Base-by-base conservation (phyloP, 805 yeast species). In the Priceomyces carsonii region DNA sequence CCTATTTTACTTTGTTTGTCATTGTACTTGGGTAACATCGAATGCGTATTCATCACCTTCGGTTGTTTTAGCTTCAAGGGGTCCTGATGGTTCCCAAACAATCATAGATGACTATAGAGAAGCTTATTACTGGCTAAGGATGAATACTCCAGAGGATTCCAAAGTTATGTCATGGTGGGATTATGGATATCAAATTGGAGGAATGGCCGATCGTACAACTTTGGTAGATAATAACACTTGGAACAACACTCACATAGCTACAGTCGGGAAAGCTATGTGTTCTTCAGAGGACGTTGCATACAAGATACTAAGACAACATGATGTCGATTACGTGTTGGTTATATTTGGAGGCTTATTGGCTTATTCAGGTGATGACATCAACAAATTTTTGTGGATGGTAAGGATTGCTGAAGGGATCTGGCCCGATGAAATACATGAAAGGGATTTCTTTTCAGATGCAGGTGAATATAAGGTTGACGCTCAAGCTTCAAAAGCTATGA, bases 111-210 rank as follows among this genome's bases (percentile, higher is more conserved):
- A 93, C 63, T 93, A 83, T 73, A 81, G 99, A 66, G 99, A 93
- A 71, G 99, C 98, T 8, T 93, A 93, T 70, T 93, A 91, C 62
- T 93, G 99, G 99, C 72, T 93, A 51, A 81, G 99, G 56, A 90
- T 91, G 96, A 93, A 93, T 68, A 93, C 99, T 1, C 80, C 85
- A 3, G 96, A 93, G 59, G 98, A 93, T 59, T 85, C 97, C 22
- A 90, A 86, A 62, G 85, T 93, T 42, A 88, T 95, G 84, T 83
- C 97, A 8, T 93, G 99, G 99, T 93, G 99, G 99, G 99, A 95
- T 71, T 95, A 95, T 57, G 99, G 99, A 36, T 93, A 93, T 65
- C 99, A 93, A 71, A 93, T 93, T 54, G 99, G 99, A 51, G 99
- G 99, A 44, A 93, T 93, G 98, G 99, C 99, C 29, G 99, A 93